Evolutionary conservation across 139 green algal species (phyloP).

Genomic region (Nannochloris sp.): DNA sequence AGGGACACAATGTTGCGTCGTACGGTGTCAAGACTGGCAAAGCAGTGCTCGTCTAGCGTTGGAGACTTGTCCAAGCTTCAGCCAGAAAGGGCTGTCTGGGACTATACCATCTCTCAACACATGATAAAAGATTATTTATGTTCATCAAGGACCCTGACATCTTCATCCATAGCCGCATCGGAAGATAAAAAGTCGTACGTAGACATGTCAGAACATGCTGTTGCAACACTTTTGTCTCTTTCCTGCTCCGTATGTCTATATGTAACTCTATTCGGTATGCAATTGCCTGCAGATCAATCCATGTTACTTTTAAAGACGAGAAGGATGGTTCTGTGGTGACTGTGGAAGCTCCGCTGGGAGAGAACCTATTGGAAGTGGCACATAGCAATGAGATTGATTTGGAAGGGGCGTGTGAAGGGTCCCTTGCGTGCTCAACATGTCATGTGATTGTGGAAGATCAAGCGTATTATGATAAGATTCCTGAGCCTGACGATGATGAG

Average conservation of each 20-base stretch:
- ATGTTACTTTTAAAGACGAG: slow-evolving; percentile 78
- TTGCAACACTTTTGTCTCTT: too few species aligned
- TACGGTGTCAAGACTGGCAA: too few species aligned
- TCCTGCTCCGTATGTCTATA: too few species aligned
- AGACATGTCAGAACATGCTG: too few species aligned
- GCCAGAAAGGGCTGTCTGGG: not conserved
- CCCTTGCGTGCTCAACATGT: slow-evolving; percentile 95
- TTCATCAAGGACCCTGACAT: not conserved
- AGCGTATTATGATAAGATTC: slow-evolving; percentile 74
- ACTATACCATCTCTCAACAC: not conserved
- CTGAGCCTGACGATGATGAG: slow-evolving; percentile 92
- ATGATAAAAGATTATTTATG: not conserved
- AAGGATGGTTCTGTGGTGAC: slow-evolving; percentile 72
- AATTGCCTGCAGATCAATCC: slow-evolving; percentile 49
- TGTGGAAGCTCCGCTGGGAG: slow-evolving; percentile 70
- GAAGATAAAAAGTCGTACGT: too few species aligned
- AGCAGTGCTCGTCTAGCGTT: too few species aligned
- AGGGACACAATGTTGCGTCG: too few species aligned
- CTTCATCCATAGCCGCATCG: not conserved
- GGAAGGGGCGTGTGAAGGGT: slow-evolving; percentile 95
- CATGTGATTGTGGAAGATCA: slow-evolving; percentile 85
- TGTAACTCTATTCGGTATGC: not conserved
- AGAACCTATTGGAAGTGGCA: slow-evolving; percentile 81
- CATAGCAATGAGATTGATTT: slow-evolving; percentile 98
- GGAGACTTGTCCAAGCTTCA: too few species aligned